phyloP scores from a whole-genome alignment of 306 rosid species.

The Boehmeria nivea region DNA sequence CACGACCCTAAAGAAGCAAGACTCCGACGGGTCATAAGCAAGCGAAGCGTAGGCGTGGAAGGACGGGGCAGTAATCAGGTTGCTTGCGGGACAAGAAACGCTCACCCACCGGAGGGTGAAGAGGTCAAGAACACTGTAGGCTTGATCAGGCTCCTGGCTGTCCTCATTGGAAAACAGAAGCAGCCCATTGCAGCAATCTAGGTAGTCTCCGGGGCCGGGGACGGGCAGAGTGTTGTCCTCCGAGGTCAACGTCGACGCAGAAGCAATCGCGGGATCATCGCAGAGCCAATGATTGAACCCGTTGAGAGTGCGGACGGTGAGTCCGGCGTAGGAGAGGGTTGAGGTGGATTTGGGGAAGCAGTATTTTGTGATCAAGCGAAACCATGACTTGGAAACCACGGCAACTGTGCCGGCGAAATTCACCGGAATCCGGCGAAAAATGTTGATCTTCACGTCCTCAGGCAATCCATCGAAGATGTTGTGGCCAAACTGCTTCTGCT shows the following conservation, averaged over 20 bases:
- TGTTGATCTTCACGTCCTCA: background rate
- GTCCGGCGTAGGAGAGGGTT: background rate
- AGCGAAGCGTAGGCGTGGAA: background rate
- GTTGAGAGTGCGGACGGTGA: background rate
- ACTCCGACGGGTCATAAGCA: slow-evolving; percentile 10
- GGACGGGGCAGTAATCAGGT: no score
- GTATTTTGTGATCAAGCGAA: background rate
- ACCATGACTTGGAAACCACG: slow-evolving; percentile 7
- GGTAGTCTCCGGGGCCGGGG: background rate
- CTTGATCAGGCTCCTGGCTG: no score
- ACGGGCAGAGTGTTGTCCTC: no score
- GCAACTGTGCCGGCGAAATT: background rate
- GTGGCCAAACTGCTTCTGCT: no score
- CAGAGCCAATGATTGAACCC: no score
- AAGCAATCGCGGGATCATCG: no score
- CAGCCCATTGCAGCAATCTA: slow-evolving; percentile 8
- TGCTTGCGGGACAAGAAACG: background rate
- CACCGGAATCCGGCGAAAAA: slow-evolving; percentile 3
- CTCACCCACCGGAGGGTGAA: background rate
- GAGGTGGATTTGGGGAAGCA: slow-evolving; percentile 2
- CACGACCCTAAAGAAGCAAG: slow-evolving; percentile 2
- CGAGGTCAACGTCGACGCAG: background rate
- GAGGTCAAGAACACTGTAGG: slow-evolving; percentile 1
- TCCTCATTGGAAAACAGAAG: background rate
- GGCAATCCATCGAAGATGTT: slow-evolving; percentile 4